Conservation (phyloP, 768 basidiomycete species). For the Leccinum barrowsii region DNA sequence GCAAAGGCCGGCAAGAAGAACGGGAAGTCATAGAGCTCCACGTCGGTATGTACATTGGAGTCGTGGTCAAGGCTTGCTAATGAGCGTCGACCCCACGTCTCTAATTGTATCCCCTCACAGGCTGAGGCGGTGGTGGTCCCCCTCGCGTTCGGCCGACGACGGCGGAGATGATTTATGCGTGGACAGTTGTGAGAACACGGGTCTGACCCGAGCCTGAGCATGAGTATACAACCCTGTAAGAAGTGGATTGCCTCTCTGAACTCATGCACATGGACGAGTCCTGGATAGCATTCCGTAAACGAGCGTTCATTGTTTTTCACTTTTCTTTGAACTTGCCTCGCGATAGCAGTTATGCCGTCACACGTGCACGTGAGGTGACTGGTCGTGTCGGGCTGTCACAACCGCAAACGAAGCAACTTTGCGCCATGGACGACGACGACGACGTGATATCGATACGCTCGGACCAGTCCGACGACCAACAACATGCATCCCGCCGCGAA, state of each 20-base stretch:
- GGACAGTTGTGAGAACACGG: conserved; percentile 8
- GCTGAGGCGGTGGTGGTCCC: neutral
- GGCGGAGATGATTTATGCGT: conserved; percentile 15
- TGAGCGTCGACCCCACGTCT: neutral
- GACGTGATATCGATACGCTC: conserved; percentile 35
- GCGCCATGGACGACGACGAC: conserved; percentile 30
- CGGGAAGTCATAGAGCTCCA: conserved; percentile 22
- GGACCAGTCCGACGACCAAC: conserved; percentile 26
- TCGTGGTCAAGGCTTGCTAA: neutral
- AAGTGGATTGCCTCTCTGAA: neutral
- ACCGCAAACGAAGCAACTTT: neutral
- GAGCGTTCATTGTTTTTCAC: neutral
- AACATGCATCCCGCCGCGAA: conserved; percentile 41
- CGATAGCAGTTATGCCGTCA: conserved; percentile 1
- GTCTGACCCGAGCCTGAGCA: conserved; percentile 1
- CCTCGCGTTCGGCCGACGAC: neutral
- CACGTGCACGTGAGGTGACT: conserved; percentile 27
- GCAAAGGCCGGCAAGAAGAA: conserved; percentile 38
- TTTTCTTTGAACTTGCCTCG: neutral
- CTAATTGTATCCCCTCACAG: conserved; percentile 1
- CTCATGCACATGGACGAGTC: neutral
- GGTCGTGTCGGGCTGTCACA: conserved; percentile 23
- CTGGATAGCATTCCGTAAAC: neutral
- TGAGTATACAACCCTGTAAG: conserved; percentile 3
- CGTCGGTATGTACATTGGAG: neutral